Percentiles rank a stretch among this genome's conserved stretches.
These are phyloP conservation scores for Suhomyces prunicola DNA, from an alignment of 805 yeast species.

Conservation along the genomic window DNA sequence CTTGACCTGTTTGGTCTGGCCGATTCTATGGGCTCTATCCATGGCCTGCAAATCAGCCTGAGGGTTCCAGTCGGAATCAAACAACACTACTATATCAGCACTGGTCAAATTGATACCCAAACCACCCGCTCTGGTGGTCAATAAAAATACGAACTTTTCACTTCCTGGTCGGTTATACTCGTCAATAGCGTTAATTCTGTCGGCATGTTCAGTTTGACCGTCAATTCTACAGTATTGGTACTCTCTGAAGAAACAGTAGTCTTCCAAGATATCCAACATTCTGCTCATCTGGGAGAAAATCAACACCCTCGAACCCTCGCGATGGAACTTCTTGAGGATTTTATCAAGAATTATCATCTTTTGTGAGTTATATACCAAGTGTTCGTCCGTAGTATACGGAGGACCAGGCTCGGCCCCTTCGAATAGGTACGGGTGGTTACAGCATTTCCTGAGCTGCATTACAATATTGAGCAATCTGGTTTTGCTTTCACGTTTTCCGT, in stretches of 20 bases:
- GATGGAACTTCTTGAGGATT: constrained; percentile 55
- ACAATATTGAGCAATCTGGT: constrained; percentile 75
- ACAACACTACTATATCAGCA: constrained; percentile 75
- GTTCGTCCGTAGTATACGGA: constrained; percentile 83
- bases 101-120: constrained; percentile 78
- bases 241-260: constrained; percentile 68
- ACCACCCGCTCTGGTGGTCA: constrained; percentile 89
- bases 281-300: constrained; percentile 84
- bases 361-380: constrained; percentile 67
- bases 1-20: constrained; percentile 79
- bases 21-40: constrained; percentile 89
- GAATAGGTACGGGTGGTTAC: constrained; percentile 80
- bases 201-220: constrained; percentile 79
- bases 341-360: constrained; percentile 71
- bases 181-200: constrained; percentile 72
- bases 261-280: constrained; percentile 76
- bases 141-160: constrained; percentile 65
- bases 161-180: constrained; percentile 75
- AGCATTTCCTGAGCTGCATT: constrained; percentile 82
- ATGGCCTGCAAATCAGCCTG: constrained; percentile 87
- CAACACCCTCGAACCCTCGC: constrained; percentile 73
- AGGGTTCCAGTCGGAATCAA: constrained; percentile 86
- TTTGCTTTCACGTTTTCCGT: constrained; percentile 70
- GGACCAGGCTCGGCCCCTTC: constrained; percentile 93
- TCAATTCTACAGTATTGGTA: constrained; percentile 76